Evolutionary conservation across 768 basidiomycete species (phyloP), one percentile per base, ranked within the genome.

Genomic region (Galerina sulciceps): DNA sequence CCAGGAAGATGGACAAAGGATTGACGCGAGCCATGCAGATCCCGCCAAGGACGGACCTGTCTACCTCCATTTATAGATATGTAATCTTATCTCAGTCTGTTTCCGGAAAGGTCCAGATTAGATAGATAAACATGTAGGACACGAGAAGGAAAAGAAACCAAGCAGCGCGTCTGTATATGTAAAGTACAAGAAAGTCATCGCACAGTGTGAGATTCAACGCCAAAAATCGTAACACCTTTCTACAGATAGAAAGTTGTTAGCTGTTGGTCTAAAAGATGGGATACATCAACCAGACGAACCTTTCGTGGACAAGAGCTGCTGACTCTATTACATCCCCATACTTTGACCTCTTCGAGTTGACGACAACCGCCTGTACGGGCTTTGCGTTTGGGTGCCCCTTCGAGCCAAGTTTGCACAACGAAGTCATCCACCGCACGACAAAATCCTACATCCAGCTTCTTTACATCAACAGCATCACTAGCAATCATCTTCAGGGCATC

Each of bases 371-470:
- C 71, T n/a, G 34, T 58, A 26, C 55, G 51, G 10, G 41, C 61
- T 2, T 68, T 72, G 9, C 59, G 44, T 10, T 57, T 61, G 18
- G 60, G 57, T 37, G 65, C 74, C 4, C 76, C 76, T 43, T 79
- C 78, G 62, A 94, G 66, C 63, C 94, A 74, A 13, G 76, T 82
- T 71, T 91, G 89, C 61, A 98, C 74, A 3, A 90, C 79, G 67
- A 90, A 95, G 72, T 99, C 90, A 58, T 95, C 89, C 40, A 91
- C 80, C 18, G 83, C 81, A 47, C 96, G 77, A 65, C 94, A 94
- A 84, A 90, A 99, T 1, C 95, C 90, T 2, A 95, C 73, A 67
- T 99, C 91, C 40, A 98, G 60, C 67, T 76, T 80, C 64, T 69
- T 74, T 68, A 96, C 60, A 36, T 79, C 73, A 2, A 63, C 67